Base-by-base conservation (phyloP, 345 rosid species). In the Linum tenue region DNA sequence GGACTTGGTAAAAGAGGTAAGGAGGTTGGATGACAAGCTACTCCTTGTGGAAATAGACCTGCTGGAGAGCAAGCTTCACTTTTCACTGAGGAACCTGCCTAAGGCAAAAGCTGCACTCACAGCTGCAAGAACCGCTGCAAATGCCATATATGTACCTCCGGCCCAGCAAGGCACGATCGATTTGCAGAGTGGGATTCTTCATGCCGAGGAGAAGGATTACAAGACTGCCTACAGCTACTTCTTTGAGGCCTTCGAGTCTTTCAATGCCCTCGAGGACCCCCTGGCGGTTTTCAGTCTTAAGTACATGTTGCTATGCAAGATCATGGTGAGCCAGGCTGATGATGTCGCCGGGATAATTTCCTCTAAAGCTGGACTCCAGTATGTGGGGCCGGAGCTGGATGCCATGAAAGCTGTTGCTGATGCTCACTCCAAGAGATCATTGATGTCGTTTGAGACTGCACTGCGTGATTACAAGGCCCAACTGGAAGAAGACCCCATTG, bases 351-450 rank as follows among this genome's bases (percentile, higher is more conserved):
- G 97, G 17, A 84, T 90, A 55, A 88, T 90, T 64, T 88, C 98
- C 44, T 90, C 97, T 15, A 92, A 88, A 80, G 99, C 96, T 3
- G 99, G 99, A 39, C 77, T 90, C 5, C 88, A 83, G 5, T 90
- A 94, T 1, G 83, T 84, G 63, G 99, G 97, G 2, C 90, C 89
- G 1, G 97, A 94, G 62, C 63, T 94, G 11, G 96, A 92, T 77
- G 96, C 96, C 5, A 92, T 92, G 97, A 92, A 90, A 83, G 92
- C 97, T 67, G 96, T 92, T 36, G 97, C 97, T 3, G 90, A 92
- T 86, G 98, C 97, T 57, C 85, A 92, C 73, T 73, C 98, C 0
- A 88, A 92, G 67, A 81, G 97, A 38, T 92, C 98, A 4, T 68
- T 92, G 82, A 92, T 86, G 77, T 65, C 86, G 55, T 88, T 92